Evolutionary conservation across 257 asterid species (phyloP).

Genomic region (Solanum bulbocastanum): DNA sequence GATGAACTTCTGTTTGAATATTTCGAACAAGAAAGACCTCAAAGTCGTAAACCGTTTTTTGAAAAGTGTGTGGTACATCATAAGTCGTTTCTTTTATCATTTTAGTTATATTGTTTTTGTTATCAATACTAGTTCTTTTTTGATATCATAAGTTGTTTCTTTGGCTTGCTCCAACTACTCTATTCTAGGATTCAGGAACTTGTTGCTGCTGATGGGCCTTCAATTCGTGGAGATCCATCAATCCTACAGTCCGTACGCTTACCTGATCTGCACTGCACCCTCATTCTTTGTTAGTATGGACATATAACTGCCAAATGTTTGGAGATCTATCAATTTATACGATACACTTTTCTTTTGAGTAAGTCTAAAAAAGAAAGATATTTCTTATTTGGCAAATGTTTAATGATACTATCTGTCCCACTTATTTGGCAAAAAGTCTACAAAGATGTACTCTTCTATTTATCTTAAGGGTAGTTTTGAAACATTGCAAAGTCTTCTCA

Average conservation of each 20-base stretch:
- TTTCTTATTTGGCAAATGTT: background rate
- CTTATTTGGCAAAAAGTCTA: background rate
- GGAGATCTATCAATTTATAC: background rate
- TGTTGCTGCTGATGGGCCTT: background rate
- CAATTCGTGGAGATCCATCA: slow-evolving; percentile 9
- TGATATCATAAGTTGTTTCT: background rate
- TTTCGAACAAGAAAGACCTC: slow-evolving; percentile 15
- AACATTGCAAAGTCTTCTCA: background rate
- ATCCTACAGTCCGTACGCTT: background rate
- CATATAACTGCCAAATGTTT: background rate
- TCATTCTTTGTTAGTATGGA: slow-evolving; percentile 10
- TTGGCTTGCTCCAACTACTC: background rate
- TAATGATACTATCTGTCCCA: background rate
- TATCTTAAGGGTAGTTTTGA: background rate
- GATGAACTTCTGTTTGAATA: slow-evolving; percentile 20
- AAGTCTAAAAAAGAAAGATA: accelerated
- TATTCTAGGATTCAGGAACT: slow-evolving; percentile 11
- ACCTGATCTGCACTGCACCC: slow-evolving; percentile 14
- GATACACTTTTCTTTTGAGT: background rate
- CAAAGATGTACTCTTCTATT: background rate
- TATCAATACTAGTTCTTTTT: background rate
- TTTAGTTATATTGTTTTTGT: background rate
- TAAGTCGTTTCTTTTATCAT: background rate
- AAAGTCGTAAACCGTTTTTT: slow-evolving; percentile 10
- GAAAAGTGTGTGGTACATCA: slow-evolving; percentile 10